Conservation (phyloP, 345 rosid species). For the Draba incana region DNA sequence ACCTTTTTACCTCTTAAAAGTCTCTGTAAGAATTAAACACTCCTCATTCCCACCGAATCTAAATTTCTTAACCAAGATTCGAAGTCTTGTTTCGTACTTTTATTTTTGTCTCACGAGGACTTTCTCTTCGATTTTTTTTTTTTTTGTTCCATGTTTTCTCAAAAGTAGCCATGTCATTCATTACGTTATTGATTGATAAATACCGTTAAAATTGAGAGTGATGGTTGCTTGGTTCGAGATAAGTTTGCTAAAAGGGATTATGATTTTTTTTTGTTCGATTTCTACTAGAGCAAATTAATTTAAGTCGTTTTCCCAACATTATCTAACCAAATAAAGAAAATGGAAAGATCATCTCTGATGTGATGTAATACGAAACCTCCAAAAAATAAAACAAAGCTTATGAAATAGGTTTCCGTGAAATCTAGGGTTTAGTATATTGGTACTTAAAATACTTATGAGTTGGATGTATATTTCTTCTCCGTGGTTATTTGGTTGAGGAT, state of each 20-base stretch:
- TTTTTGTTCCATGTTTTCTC: slow-evolving; percentile 25
- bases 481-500: slow-evolving; percentile 26
- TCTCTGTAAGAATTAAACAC: slow-evolving; percentile 34
- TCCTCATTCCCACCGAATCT: slow-evolving; percentile 29
- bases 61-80: slow-evolving; percentile 42
- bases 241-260: neutral
- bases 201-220: slow-evolving; percentile 22
- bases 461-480: neutral
- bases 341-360: neutral
- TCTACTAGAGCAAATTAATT: no score
- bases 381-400: neutral
- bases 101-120: slow-evolving; percentile 2
- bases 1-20: slow-evolving; percentile 35
- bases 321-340: neutral
- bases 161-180: slow-evolving; percentile 20
- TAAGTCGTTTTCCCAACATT: no score
- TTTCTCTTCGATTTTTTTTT: neutral
- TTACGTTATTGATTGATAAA: slow-evolving; percentile 23
- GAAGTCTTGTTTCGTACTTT: slow-evolving; percentile 33
- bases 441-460: slow-evolving; percentile 1
- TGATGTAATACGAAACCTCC: neutral
- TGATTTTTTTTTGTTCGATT: neutral
- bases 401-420: slow-evolving; percentile 1
- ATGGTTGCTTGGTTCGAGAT: slow-evolving; percentile 1
- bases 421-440: slow-evolving; percentile 9